Evolutionary conservation across 148 eudicot genomes (phyloP).

Genomic region (Fagopyrum esculentum): DNA sequence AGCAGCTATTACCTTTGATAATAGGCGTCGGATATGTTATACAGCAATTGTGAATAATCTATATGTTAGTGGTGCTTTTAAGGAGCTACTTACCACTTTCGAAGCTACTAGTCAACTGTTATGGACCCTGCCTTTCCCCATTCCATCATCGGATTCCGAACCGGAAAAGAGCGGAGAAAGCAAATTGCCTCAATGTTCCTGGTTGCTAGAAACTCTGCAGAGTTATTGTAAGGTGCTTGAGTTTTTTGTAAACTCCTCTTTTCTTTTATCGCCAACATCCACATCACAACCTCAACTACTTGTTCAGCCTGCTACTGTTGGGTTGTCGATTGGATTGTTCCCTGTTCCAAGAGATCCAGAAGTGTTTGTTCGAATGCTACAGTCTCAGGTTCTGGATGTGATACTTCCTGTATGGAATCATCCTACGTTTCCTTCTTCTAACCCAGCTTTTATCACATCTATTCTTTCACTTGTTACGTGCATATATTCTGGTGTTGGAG

Average conservation of each 20-base stretch:
- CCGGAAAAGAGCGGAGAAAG: conserved; percentile 41
- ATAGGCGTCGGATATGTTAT: conserved; percentile 68
- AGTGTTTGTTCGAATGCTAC: conserved; percentile 88
- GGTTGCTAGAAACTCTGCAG: conserved; percentile 84
- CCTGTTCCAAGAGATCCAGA: conserved; percentile 96
- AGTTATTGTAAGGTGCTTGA: conserved; percentile 77
- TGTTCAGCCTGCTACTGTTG: conserved; percentile 92
- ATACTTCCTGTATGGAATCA: conserved; percentile 94
- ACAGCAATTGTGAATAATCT: conserved; percentile 78
- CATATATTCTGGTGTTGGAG: conserved; percentile 87
- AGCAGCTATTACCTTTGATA: conserved; percentile 72
- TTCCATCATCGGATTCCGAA: conserved; percentile 38
- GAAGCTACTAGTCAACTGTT: conserved; percentile 95
- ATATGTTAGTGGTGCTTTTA: conserved; percentile 88
- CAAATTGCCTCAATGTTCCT: conserved; percentile 54
- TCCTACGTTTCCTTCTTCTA: conserved; percentile 73
- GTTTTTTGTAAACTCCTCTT: conserved; percentile 79
- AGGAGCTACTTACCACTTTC: conserved; percentile 87
- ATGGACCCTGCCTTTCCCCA: conserved; percentile 61
- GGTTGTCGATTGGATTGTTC: conserved; percentile 91
- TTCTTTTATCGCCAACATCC: conserved; percentile 67
- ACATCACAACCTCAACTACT: conserved; percentile 84
- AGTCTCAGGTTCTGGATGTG: conserved; percentile 91
- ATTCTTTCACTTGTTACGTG: conserved; percentile 67
- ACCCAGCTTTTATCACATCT: conserved; percentile 56